A percentile compares a stretch with the other conserved stretches of the same genome.
These are phyloP conservation scores for Nothomitra cinnamomea DNA, from an alignment of 2,329 filamentous ascomycete genomes.

Conservation along the genomic window DNA sequence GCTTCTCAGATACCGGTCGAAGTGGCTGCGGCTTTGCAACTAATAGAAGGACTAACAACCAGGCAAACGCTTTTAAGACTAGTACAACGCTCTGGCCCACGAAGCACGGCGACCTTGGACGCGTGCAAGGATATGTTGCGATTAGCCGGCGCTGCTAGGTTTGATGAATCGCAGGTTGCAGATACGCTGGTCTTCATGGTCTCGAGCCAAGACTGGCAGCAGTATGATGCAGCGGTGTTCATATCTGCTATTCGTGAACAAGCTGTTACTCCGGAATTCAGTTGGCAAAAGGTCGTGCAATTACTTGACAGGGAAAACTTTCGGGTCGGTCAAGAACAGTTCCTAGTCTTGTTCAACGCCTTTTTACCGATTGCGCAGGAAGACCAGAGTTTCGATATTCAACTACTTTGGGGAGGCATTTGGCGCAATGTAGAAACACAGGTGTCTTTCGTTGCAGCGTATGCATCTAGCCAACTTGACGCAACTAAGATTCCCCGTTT, in stretches of 20 bases:
- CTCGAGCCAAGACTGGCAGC: conserved; percentile 43
- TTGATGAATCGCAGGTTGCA: conserved; percentile 69
- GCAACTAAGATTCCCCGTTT: conserved; percentile 71
- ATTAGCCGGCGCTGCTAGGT: conserved; percentile 40
- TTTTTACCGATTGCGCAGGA: conserved; percentile 53
- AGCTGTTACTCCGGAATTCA: conserved; percentile 36
- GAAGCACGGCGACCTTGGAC: conserved; percentile 61
- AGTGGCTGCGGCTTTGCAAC: conserved; percentile 51
- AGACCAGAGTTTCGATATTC: conserved; percentile 57
- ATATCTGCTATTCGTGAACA: conserved; percentile 40
- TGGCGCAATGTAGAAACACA: conserved; percentile 83
- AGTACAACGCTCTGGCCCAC: conserved; percentile 58
- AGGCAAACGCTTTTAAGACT: conserved; percentile 39
- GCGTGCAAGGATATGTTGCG: conserved; percentile 42
- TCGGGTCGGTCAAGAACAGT: conserved; percentile 61
- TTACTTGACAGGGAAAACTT: conserved; percentile 68
- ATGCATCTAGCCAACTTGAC: conserved; percentile 67
- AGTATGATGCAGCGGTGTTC: conserved; percentile 50
- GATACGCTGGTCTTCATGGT: conserved; percentile 57
- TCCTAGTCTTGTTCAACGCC: conserved; percentile 64
- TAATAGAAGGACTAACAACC: conserved; percentile 47
- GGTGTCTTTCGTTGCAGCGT: conserved; percentile 82
- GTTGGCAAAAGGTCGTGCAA: conserved; percentile 54
- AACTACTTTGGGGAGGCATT: conserved; percentile 71
- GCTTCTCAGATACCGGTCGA: conserved; percentile 51